These are phyloP conservation scores for Mycena haematopus DNA, from an alignment of 768 basidiomycete genomes.

Conservation along the genomic window DNA sequence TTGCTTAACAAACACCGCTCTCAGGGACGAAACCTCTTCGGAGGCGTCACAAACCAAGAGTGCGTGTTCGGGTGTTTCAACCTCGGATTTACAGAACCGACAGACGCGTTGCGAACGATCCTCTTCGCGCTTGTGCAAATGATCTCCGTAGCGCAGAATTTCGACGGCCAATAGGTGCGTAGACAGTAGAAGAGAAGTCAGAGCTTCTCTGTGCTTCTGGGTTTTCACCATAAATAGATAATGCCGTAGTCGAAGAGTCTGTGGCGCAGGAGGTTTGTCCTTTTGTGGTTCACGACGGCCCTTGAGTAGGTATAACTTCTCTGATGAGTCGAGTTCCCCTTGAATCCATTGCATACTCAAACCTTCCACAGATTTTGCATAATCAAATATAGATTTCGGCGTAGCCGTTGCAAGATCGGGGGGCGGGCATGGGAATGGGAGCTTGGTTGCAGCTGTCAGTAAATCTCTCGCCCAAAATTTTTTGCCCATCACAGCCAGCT, in stretches of 20 bases:
- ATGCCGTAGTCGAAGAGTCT: conserved; percentile 10
- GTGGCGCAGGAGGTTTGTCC: conserved; percentile 4
- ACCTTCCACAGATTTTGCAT: conserved; percentile 3
- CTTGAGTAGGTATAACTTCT: no score
- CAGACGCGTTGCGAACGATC: conserved; percentile 9
- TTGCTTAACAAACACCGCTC: background rate
- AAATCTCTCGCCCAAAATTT: conserved; percentile 14
- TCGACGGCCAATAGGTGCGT: conserved; percentile 18
- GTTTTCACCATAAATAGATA: conserved; percentile 14
- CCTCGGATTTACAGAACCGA: conserved; percentile 13
- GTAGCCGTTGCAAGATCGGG: conserved; percentile 1
- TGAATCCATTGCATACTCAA: conserved; percentile 19
- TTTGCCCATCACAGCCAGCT: conserved; percentile 1
- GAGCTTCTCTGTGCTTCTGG: no score
- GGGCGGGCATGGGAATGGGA: conserved; percentile 12
- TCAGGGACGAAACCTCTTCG: background rate
- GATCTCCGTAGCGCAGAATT: conserved; percentile 16
- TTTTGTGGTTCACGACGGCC: conserved; percentile 21
- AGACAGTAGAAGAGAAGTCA: background rate
- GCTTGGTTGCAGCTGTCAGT: background rate
- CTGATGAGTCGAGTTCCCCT: conserved; percentile 3
- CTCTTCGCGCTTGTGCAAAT: no score
- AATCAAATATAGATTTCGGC: background rate
- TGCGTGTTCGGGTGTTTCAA: conserved; percentile 20
- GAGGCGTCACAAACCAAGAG: conserved; percentile 6